Base-by-base conservation (phyloP, 169 alveolate genomes). In the Eimeria acervulina region DNA sequence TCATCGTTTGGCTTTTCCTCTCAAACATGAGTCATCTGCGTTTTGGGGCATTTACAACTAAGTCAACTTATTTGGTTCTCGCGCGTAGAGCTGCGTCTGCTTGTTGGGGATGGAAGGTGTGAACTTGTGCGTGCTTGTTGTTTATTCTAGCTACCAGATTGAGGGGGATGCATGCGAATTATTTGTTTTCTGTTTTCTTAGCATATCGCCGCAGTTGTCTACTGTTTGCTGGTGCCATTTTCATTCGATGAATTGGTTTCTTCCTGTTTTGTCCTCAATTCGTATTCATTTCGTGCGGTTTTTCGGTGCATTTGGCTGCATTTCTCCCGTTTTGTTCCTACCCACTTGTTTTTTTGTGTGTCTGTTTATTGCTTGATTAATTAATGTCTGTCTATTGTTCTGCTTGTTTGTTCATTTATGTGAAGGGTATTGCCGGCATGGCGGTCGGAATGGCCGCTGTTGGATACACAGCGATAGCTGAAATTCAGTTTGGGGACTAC, bases 401-500 rank as follows among this genome's bases (percentile, higher is more conserved):
- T 78, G 36, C 42, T 1, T n/a, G n/a, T 81, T 33, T 42, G 40
- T 17, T 26, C 26, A 0, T 72, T 38, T 80, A 21, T 44, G 5
- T 42, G 78, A n/a, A 21, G 98, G 99, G 99, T 2, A 99, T 99
- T 44, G 99, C 99, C 26, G 99, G 99, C 21, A 99, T 99, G 97
- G 99, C 99, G 6, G 98, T 99, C 15, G 99, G 99, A 36, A 89
- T 98, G 97, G 99, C 99, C 40, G 98, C 99, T 17, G 97, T 98
- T 66, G 99, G 99, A 40, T 97, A 97, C 94, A 98, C 99, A 36
- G 99, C 99, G 15, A 99, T 99, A 36, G 99, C 99, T 3, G 99
- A 99, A 96, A 99, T 99, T n/a, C 99, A 99, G 96, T 99, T 99
- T 91, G 99, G 99, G 33, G 99, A 99, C 97, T 99, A 99, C 96